Conservation (phyloP, 768 basidiomycete genomes). For the Lentinula sp. region DNA sequence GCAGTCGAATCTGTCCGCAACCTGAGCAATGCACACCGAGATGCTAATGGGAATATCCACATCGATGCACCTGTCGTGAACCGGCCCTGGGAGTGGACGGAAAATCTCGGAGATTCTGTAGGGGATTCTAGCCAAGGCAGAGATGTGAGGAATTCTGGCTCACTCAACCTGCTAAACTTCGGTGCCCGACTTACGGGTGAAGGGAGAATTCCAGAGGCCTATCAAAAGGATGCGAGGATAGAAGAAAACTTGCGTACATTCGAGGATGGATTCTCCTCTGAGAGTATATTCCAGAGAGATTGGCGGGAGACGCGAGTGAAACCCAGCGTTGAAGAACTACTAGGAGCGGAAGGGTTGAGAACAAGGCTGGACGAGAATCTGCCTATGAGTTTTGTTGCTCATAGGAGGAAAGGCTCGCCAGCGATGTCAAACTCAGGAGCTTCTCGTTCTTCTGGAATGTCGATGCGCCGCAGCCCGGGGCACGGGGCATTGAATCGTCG, state of each 20-base stretch:
- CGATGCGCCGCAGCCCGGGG: conserved; percentile 49
- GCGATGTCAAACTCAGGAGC: conserved; percentile 28
- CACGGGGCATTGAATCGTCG: conserved; percentile 30
- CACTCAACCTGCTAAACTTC: conserved; percentile 70
- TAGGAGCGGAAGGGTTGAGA: not conserved
- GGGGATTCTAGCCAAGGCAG: conserved; percentile 29
- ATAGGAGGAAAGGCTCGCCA: conserved; percentile 28
- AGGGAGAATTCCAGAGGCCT: conserved; percentile 28
- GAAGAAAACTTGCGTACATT: conserved; percentile 51
- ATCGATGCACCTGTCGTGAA: conserved; percentile 54
- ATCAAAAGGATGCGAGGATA: conserved; percentile 22
- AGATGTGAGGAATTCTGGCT: conserved; percentile 59
- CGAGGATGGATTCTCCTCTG: conserved; percentile 57
- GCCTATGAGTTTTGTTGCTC: not conserved
- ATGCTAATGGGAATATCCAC: conserved; percentile 43
- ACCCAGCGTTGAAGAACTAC: conserved; percentile 24
- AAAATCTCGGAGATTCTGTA: conserved; percentile 60
- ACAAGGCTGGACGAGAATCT: not conserved
- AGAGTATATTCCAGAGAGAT: conserved; percentile 66
- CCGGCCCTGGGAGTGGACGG: conserved; percentile 85
- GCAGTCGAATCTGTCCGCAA: conserved; percentile 45
- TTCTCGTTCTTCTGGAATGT: conserved; percentile 41
- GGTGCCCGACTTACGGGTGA: conserved; percentile 63
- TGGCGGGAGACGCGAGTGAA: conserved; percentile 68
- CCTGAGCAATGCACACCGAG: conserved; percentile 54